These are phyloP conservation scores for Linum trigynum DNA, from an alignment of 345 rosid species.

Conservation along the genomic window DNA sequence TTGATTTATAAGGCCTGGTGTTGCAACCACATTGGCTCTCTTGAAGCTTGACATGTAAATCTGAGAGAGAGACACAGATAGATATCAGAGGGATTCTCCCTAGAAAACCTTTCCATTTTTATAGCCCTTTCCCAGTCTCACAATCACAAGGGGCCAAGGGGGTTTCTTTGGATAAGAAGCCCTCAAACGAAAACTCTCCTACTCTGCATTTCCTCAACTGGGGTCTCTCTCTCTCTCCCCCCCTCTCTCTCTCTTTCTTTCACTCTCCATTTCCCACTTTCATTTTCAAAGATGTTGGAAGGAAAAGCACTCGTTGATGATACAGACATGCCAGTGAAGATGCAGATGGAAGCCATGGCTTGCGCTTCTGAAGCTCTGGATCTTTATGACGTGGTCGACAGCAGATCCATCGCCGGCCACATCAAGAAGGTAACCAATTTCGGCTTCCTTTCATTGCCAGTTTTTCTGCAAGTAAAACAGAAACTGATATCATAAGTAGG, in stretches of 20 bases:
- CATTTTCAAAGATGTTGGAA: constrained; percentile 45
- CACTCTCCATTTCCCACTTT: neutral
- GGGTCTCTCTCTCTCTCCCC: neutral
- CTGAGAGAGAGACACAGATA: neutral
- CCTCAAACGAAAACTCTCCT: neutral
- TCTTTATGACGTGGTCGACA: constrained; percentile 54
- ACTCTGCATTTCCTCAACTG: constrained; percentile 5
- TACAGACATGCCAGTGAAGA: constrained; percentile 85
- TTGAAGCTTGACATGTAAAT: neutral
- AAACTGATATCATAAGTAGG: neutral
- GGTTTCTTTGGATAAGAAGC: constrained; percentile 16
- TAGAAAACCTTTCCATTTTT: neutral
- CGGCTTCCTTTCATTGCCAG: neutral
- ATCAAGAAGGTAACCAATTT: constrained; percentile 44
- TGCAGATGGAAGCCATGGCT: constrained; percentile 85
- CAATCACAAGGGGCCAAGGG: too few relatives aligned
- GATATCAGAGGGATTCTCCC: neutral
- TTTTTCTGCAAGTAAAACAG: neutral
- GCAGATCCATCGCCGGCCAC: constrained; percentile 52
- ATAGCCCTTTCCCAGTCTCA: too few relatives aligned
- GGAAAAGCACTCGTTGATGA: constrained; percentile 67
- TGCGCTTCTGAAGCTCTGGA: constrained; percentile 68
- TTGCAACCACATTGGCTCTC: constrained; percentile 15
- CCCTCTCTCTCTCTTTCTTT: too few relatives aligned
- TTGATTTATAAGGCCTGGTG: constrained; percentile 4